These are phyloP conservation scores for Mucor saturninus DNA, from an alignment of 371 early-diverging fungal genomes.

Conservation along the genomic window DNA sequence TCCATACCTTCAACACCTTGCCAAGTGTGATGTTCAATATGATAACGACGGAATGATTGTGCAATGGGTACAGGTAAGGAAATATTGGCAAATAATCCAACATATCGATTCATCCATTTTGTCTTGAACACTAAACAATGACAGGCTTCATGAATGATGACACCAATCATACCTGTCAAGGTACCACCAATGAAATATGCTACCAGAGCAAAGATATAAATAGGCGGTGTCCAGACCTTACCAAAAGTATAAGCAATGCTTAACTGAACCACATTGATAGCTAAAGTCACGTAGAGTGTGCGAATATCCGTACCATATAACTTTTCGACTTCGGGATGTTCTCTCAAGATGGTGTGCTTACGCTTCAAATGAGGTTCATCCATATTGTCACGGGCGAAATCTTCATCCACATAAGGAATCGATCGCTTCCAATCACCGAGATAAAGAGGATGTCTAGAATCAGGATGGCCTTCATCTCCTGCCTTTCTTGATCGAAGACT, in stretches of 20 bases:
- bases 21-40: conserved; percentile 96
- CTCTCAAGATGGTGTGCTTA: conserved; percentile 81
- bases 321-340: conserved; percentile 81
- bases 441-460: conserved; percentile 80
- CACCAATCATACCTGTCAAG: conserved; percentile 75
- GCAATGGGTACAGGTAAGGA: conserved; percentile 83
- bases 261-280: conserved; percentile 75
- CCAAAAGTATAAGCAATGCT: conserved; percentile 83
- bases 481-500: conserved; percentile 12
- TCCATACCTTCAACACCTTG: conserved; percentile 96
- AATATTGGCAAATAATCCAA: conserved; percentile 87
- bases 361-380: conserved; percentile 97
- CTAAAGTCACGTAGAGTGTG: conserved; percentile 75
- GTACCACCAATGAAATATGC: conserved; percentile 89
- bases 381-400: conserved; percentile 82
- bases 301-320: conserved; percentile 85
- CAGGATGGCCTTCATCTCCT: conserved; percentile 48
- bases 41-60: conserved; percentile 90
- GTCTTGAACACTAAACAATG: conserved; percentile 80
- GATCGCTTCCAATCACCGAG: conserved; percentile 87
- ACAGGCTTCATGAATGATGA: conserved; percentile 91
- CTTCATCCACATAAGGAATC: conserved; percentile 74
- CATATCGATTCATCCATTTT: conserved; percentile 77
- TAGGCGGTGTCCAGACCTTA: conserved; percentile 56
- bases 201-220: conserved; percentile 61